These are phyloP conservation scores for Phellopilus nigrolimitatus DNA, from an alignment of 1,284 basidiomycete species.

Conservation along the genomic window DNA sequence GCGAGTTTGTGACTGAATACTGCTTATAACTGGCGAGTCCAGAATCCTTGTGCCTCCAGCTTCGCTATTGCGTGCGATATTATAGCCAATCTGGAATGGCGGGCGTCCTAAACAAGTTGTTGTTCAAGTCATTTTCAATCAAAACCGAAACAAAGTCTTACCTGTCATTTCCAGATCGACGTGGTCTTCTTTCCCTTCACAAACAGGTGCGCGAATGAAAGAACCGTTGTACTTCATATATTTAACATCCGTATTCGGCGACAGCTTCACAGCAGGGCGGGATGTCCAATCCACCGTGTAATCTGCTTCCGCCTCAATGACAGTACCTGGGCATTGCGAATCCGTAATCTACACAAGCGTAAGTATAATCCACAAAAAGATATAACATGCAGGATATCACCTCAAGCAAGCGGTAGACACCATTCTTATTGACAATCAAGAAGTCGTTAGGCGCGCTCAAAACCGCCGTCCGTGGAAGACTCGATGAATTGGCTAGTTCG, in stretches of 20 bases:
- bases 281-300: conserved; percentile 76
- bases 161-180: conserved; percentile 79
- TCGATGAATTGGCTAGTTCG: conserved; percentile 47
- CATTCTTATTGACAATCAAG: conserved; percentile 64
- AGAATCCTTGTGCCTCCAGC: conserved; percentile 56
- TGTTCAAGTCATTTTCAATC: background rate
- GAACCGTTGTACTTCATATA: conserved; percentile 63
- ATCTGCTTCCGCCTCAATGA: conserved; percentile 54
- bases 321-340: conserved; percentile 76
- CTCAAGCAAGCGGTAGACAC: conserved; percentile 71
- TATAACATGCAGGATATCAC: no score
- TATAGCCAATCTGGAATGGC: conserved; percentile 85
- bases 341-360: conserved; percentile 60
- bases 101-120: conserved; percentile 52
- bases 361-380: conserved; percentile 9
- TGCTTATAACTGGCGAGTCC: conserved; percentile 76
- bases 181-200: conserved; percentile 74
- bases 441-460: conserved; percentile 67
- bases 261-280: conserved; percentile 61
- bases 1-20: conserved; percentile 76
- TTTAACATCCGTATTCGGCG: conserved; percentile 47
- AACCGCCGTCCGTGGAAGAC: conserved; percentile 39
- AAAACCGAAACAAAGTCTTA: conserved; percentile 28
- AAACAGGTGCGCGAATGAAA: conserved; percentile 70
- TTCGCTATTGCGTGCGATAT: conserved; percentile 60